Evolutionary conservation across 73 alveolate genomes (phyloP), one percentile per base, ranked within the genome.

Genomic region (Paramecium octaurelia): DNA sequence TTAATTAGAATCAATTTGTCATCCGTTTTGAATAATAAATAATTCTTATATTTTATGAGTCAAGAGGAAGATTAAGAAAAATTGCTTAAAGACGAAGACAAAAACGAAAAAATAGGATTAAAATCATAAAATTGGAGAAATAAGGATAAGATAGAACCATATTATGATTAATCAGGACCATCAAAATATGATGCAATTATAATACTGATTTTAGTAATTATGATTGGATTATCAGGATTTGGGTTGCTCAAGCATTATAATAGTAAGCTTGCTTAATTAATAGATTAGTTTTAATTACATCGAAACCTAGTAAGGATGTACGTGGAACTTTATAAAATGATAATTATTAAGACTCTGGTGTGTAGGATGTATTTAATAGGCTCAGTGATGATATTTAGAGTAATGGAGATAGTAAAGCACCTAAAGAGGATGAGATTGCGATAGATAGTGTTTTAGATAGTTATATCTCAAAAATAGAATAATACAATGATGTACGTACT

Each of bases 381-480:
- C 16, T 71, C n/a, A 71, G 14, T 71, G 48, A 24, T 29, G 86
- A 31, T 31, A 0, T 71, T 6, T 8, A 24, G n/a, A 34, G 2
- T 29, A 71, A 31, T 34, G 21, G 21, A 11, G 27, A 71, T 11
- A 34, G 42, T 11, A 71, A 29, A 20, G 86, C 29, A 34, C 59
- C 50, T 5, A 34, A 34, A 71, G 90, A 35, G 14, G 90, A 77
- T 77, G 71, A 44, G 4, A 12, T 42, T 6, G 42, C 70, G 8
- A 77, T 77, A 16, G 73, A 77, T 38, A 42, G 31, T 27, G 73
- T 77, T 5, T 42, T 77, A 2, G 70, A 77, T 38, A 21, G 27
- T 21, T 77, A 77, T 77, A 38, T 77, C 27, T 20, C 34, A 77
- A 77, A 77, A 77, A 77, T 77, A 8, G 90, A 77, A 77, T 31